Evolutionary conservation across 1,284 basidiomycete species (phyloP).

Genomic region (Cryptococcus jaspeensis): DNA sequence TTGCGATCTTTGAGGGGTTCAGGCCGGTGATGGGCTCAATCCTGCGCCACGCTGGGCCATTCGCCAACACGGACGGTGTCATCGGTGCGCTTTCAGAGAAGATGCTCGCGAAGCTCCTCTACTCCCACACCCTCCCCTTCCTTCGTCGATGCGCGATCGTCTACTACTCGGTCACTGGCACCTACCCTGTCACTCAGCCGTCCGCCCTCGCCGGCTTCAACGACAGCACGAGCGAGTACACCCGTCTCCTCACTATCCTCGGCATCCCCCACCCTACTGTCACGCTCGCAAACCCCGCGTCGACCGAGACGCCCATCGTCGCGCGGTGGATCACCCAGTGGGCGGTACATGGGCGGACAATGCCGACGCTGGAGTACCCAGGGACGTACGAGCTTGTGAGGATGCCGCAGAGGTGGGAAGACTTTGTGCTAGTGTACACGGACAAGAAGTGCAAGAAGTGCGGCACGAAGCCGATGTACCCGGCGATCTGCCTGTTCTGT

Average conservation of each 20-base stretch:
- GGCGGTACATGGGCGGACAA: slow-evolving; percentile 48
- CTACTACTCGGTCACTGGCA: slow-evolving; percentile 66
- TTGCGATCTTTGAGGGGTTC: slow-evolving; percentile 37
- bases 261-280: slow-evolving; percentile 74
- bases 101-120: slow-evolving; percentile 75
- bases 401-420: slow-evolving; percentile 79
- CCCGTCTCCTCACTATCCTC: slow-evolving; percentile 71
- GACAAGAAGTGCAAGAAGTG: slow-evolving; percentile 72
- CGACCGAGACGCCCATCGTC: slow-evolving; percentile 55
- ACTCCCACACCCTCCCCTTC: slow-evolving; percentile 88
- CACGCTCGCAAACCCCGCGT: slow-evolving; percentile 59
- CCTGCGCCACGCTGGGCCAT: slow-evolving; percentile 43
- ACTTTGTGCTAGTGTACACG: slow-evolving; percentile 70
- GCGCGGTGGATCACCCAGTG: slow-evolving; percentile 50
- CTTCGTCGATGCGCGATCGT: slow-evolving; percentile 86
- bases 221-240: slow-evolving; percentile 63
- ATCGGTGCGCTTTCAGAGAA: slow-evolving; percentile 43
- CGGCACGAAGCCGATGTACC: slow-evolving; percentile 74
- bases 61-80: slow-evolving; percentile 38
- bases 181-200: slow-evolving; percentile 59
- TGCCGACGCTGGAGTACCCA: slow-evolving; percentile 74
- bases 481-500: slow-evolving; percentile 89
- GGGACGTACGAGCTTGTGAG: slow-evolving; percentile 78
- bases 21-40: slow-evolving; percentile 50
- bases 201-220: slow-evolving; percentile 53